These are phyloP conservation scores for Chalaropsis ovoidea DNA, from an alignment of 2,329 filamentous ascomycete species.

Conservation along the genomic window DNA sequence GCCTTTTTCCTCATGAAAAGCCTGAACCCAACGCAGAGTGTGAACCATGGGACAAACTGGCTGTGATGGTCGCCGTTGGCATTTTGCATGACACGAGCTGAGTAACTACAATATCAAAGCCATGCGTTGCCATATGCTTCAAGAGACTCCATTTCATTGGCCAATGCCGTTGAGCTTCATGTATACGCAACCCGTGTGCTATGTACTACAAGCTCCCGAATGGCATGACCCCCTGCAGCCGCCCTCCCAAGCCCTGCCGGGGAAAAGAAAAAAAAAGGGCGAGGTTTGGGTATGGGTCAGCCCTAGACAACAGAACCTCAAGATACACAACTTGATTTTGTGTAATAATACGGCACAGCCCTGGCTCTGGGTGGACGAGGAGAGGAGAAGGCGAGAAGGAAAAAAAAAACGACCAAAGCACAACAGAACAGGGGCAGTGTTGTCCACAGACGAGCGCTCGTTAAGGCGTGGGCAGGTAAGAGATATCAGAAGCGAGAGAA, in stretches of 20 bases:
- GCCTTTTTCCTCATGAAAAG: background rate
- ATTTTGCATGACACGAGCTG: background rate
- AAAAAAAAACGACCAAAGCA: constrained; percentile 5
- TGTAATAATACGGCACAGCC: background rate
- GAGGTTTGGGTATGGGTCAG: background rate
- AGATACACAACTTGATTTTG: constrained; percentile 1
- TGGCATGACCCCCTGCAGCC: background rate
- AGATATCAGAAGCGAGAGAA: constrained; percentile 3
- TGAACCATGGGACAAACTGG: background rate
- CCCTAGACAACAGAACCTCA: background rate
- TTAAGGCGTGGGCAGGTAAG: background rate
- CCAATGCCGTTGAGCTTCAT: background rate
- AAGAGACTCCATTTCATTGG: background rate
- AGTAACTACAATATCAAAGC: background rate
- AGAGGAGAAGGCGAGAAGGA: background rate
- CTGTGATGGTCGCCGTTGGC: background rate
- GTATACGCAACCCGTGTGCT: background rate
- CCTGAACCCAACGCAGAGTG: background rate
- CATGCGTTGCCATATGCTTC: background rate
- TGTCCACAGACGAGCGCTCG: background rate
- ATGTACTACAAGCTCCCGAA: constrained; percentile 2
- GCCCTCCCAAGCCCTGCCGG: background rate
- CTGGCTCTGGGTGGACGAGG: background rate
- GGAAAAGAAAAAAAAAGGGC: background rate
- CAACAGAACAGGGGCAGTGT: background rate